phyloP scores from a whole-genome alignment of 306 rosid species.

The Purshia tridentata region DNA sequence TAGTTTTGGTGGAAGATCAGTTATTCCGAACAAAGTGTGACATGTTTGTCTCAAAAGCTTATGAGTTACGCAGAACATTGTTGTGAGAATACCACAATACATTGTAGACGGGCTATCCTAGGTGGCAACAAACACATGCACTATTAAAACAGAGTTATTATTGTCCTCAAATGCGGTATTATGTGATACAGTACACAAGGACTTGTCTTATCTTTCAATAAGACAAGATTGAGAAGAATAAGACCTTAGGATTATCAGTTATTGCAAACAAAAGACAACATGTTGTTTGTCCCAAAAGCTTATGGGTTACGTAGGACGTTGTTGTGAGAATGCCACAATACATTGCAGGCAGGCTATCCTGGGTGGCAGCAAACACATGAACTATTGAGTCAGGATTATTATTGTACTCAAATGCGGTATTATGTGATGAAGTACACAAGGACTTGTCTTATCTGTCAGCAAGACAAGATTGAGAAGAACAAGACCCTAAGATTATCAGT shows the following conservation, averaged over 20 bases:
- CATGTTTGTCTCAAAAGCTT: neutral
- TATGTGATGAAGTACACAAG: neutral
- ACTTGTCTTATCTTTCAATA: too few species aligned
- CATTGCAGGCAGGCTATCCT: neutral
- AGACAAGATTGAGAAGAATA: neutral
- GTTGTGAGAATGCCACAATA: neutral
- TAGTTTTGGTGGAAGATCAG: too few species aligned
- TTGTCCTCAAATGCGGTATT: neutral
- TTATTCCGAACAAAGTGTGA: too few species aligned
- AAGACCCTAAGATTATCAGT: neutral
- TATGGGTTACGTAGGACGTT: neutral
- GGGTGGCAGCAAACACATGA: neutral
- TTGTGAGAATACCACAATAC: neutral
- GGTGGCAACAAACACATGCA: neutral
- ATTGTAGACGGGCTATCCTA: conserved; percentile 2
- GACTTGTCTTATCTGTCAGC: too few species aligned
- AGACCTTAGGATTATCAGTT: neutral
- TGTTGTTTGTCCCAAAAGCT: neutral
- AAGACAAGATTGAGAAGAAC: neutral
- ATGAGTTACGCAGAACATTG: neutral
- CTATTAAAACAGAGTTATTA: neutral
- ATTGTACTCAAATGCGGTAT: neutral
- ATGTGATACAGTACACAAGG: neutral
- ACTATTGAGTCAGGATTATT: neutral
- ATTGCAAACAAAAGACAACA: too few species aligned